Conservation (phyloP, 345 rosid species). For the Geranium brycei region DNA sequence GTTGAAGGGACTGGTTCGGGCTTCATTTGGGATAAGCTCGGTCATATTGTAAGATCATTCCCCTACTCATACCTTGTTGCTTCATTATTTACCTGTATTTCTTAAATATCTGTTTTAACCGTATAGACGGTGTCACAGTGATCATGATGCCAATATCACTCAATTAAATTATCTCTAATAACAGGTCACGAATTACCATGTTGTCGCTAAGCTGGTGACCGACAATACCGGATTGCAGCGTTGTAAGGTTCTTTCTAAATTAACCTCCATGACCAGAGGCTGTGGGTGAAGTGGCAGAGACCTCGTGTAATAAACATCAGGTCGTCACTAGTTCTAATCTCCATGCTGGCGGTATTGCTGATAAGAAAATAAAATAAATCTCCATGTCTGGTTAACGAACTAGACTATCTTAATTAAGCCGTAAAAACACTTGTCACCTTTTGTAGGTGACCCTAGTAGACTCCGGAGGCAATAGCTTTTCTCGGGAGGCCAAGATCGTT, state of each 20-base stretch:
- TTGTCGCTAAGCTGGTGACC: slow-evolving; percentile 62
- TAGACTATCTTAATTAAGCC: not conserved
- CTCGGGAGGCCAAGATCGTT: slow-evolving; percentile 46
- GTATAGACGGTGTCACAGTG: not conserved
- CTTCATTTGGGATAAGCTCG: slow-evolving; percentile 87
- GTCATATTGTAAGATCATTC: slow-evolving; percentile 65
- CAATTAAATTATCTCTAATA: not conserved
- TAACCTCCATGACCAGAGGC: too few species aligned
- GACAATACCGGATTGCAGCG: slow-evolving; percentile 58
- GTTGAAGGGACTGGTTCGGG: slow-evolving; percentile 88
- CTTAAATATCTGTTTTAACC: not conserved
- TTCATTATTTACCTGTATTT: not conserved
- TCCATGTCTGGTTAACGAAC: not conserved
- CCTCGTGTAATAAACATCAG: too few species aligned
- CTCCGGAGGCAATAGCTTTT: slow-evolving; percentile 47
- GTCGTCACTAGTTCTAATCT: too few species aligned
- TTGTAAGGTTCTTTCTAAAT: slow-evolving; percentile 47
- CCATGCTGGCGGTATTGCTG: too few species aligned
- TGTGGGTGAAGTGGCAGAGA: too few species aligned
- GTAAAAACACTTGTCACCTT: not conserved
- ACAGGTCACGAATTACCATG: slow-evolving; percentile 86
- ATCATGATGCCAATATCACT: not conserved
- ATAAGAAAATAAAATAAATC: not conserved
- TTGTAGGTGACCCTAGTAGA: slow-evolving; percentile 56
- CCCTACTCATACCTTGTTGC: not conserved